Conservation (phyloP, 805 yeast genomes). For the Saccharomycopsis capsularis region DNA sequence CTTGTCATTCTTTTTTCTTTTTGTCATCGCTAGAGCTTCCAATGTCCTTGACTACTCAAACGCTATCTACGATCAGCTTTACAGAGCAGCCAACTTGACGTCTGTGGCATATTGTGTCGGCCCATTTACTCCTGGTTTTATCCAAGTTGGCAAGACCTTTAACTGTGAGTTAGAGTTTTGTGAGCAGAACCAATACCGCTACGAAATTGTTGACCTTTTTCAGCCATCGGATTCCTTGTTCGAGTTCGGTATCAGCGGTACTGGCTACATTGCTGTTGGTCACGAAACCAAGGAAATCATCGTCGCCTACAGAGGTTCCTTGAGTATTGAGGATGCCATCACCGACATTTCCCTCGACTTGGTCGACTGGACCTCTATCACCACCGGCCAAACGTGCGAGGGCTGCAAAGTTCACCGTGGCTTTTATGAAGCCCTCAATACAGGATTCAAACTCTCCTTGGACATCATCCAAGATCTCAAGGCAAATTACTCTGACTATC, state of each 20-base stretch:
- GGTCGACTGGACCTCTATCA: slow-evolving; percentile 23
- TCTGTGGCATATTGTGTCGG: slow-evolving; percentile 16
- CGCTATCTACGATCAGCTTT: slow-evolving; percentile 15
- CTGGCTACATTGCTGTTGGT: slow-evolving; percentile 51
- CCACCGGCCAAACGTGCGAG: slow-evolving; percentile 33
- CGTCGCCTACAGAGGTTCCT: slow-evolving; percentile 58
- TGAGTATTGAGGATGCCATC: slow-evolving; percentile 53
- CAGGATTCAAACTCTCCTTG: slow-evolving; percentile 30
- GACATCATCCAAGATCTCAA: not conserved
- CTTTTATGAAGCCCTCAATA: slow-evolving; percentile 41
- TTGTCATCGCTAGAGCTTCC: not conserved
- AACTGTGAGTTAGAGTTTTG: slow-evolving; percentile 17
- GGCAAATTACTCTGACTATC: slow-evolving; percentile 38
- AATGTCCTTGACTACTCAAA: slow-evolving; percentile 1
- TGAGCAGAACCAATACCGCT: slow-evolving; percentile 5
- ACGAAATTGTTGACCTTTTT: slow-evolving; percentile 14
- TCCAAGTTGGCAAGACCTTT: slow-evolving; percentile 6
- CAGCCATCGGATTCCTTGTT: not conserved
- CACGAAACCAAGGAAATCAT: slow-evolving; percentile 36
- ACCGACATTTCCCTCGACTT: slow-evolving; percentile 48
- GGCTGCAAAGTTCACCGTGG: slow-evolving; percentile 62
- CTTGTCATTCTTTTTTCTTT: not conserved
- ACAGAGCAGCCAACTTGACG: slow-evolving; percentile 16
- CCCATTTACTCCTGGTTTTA: not conserved
- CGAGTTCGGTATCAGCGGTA: slow-evolving; percentile 29